Conservation (phyloP, 352 stramenopile species). For the Plasmopara muralis region DNA sequence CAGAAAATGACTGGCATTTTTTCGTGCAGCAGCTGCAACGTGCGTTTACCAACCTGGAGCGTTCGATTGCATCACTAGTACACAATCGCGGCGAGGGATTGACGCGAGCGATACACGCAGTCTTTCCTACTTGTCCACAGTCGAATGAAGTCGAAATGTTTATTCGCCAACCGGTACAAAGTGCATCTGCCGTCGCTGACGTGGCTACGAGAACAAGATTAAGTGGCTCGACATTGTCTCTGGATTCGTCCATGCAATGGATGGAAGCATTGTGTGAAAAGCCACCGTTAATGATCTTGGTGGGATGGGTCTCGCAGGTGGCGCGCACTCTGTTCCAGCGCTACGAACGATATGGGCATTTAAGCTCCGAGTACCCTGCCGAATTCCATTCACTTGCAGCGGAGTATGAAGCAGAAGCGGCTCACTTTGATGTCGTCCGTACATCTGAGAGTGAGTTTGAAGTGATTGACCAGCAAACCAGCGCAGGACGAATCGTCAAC, state of each 20-base stretch:
- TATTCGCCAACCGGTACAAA: constrained; percentile 17
- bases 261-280: constrained; percentile 58
- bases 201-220: constrained; percentile 1
- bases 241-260: constrained; percentile 49
- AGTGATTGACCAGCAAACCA: constrained; percentile 63
- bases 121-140: constrained; percentile 53
- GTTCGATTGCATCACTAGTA: constrained; percentile 44
- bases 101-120: constrained; percentile 24
- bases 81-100: constrained; percentile 60
- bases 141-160: constrained; percentile 61
- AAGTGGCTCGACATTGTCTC: constrained; percentile 11
- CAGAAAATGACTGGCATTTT: constrained; percentile 54
- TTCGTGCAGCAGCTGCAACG: constrained; percentile 53
- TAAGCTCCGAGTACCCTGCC: constrained; percentile 67
- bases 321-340: constrained; percentile 67
- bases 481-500: constrained; percentile 61
- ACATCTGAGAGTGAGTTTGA: constrained; percentile 67
- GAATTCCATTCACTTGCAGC: constrained; percentile 58
- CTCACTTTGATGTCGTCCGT: constrained; percentile 57
- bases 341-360: constrained; percentile 63
- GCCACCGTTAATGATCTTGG: constrained; percentile 70
- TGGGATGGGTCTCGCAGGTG: constrained; percentile 75
- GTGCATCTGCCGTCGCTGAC: constrained; percentile 1
- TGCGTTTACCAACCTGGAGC: constrained; percentile 54
- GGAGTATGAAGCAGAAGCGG: constrained; percentile 57